Evolutionary conservation across 202 grass and related monocot genomes (phyloP).

Genomic region (Sporobolus alterniflorus): DNA sequence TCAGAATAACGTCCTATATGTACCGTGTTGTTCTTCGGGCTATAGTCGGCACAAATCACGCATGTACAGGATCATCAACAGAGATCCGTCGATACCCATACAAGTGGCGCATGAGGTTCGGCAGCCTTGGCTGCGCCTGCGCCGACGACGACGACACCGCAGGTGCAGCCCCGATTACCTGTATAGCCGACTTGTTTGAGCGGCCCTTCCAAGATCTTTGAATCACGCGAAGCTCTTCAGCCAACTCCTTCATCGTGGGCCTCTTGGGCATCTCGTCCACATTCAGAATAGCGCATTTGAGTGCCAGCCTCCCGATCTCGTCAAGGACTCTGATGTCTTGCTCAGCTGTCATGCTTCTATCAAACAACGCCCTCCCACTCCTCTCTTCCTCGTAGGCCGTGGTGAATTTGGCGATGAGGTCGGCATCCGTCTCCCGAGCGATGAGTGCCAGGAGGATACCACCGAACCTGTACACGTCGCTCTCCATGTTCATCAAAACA

Average conservation of each 20-base stretch:
- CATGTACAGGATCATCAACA: not conserved
- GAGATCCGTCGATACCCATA: constrained; percentile 21
- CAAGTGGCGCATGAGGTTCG: constrained; percentile 29
- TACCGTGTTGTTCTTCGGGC: too few species aligned
- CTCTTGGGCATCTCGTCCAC: not conserved
- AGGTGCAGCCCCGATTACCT: not conserved
- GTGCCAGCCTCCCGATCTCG: constrained; percentile 19
- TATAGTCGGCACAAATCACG: not conserved
- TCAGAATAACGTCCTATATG: too few species aligned
- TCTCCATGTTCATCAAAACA: constrained; percentile 46
- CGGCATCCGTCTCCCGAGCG: not conserved
- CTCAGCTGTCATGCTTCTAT: constrained; percentile 2
- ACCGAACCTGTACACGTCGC: constrained; percentile 70
- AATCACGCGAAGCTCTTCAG: not conserved
- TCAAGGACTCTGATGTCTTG: constrained; percentile 16
- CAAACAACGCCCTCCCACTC: constrained; percentile 11
- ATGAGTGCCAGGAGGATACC: constrained; percentile 54
- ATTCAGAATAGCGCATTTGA: constrained; percentile 12
- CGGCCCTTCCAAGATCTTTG: constrained; percentile 10
- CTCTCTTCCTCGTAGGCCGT: not conserved
- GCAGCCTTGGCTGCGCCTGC: not conserved
- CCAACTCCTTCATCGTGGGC: constrained; percentile 29
- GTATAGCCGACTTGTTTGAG: not conserved
- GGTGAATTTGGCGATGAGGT: constrained; percentile 10
- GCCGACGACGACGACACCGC: not conserved